Evolutionary conservation across 164 flowering plant species (phyloP).

Genomic region (Warburgia ugandensis): DNA sequence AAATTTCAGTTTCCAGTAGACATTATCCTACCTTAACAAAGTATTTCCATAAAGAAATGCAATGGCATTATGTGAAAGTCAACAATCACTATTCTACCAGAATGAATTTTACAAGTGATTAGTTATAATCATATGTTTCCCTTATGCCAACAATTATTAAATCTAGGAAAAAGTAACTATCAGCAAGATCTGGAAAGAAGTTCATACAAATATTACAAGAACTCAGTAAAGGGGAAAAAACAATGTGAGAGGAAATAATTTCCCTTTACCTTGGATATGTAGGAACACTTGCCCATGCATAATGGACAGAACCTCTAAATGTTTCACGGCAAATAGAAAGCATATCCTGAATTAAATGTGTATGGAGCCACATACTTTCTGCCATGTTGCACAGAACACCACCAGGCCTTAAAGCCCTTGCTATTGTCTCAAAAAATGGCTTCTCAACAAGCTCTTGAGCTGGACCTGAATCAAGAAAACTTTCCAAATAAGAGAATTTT

Average conservation of each 20-base stretch:
- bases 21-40: too few species aligned
- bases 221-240: too few species aligned
- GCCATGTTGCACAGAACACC: slow-evolving; percentile 97
- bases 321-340: slow-evolving; percentile 65
- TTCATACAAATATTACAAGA: too few species aligned
- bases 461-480: slow-evolving; percentile 55
- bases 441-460: slow-evolving; percentile 94
- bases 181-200: too few species aligned
- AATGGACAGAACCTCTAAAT: slow-evolving; percentile 87
- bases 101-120: too few species aligned
- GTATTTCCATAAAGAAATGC: too few species aligned
- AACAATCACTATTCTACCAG: too few species aligned
- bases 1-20: too few species aligned
- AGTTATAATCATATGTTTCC: too few species aligned
- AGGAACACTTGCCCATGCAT: slow-evolving; percentile 98
- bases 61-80: too few species aligned
- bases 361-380: slow-evolving; percentile 99
- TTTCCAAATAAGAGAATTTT: background rate
- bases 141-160: too few species aligned
- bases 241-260: background rate
- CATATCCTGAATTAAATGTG: slow-evolving; percentile 93
- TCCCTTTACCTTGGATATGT: slow-evolving; percentile 82
- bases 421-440: slow-evolving; percentile 80
- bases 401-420: slow-evolving; percentile 86
- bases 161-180: too few species aligned